phyloP scores from a whole-genome alignment of 2,329 filamentous ascomycete genomes.

The Cyphellophora attinorum region DNA sequence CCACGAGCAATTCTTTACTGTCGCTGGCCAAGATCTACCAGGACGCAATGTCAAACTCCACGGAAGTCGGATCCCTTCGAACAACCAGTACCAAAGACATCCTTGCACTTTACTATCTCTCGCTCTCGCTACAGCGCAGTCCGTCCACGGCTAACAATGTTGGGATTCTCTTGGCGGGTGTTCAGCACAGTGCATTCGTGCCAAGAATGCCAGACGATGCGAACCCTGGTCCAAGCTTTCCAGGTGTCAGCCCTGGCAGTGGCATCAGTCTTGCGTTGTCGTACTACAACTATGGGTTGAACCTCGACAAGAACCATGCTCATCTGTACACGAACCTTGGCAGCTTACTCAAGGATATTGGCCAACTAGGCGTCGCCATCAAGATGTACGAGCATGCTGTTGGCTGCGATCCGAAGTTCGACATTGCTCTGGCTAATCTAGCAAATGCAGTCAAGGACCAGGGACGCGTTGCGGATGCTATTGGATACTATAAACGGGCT shows the following conservation, averaged over 20 bases:
- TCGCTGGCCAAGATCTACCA: constrained; percentile 97
- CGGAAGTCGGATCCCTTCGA: constrained; percentile 47
- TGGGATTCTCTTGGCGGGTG: constrained; percentile 87
- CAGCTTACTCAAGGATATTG: constrained; percentile 90
- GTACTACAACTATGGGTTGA: constrained; percentile 91
- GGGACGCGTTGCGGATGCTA: constrained; percentile 83
- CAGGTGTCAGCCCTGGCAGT: constrained; percentile 75
- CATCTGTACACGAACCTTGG: constrained; percentile 96
- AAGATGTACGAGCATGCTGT: constrained; percentile 97
- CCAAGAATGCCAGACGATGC: constrained; percentile 25
- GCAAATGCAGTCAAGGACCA: constrained; percentile 98
- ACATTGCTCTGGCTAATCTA: constrained; percentile 91
- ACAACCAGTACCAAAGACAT: constrained; percentile 82
- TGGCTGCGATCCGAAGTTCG: constrained; percentile 82
- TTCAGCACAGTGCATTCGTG: constrained; percentile 57
- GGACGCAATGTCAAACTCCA: constrained; percentile 63
- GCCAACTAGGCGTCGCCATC: constrained; percentile 82
- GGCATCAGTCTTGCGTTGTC: constrained; percentile 78
- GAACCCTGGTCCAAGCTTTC: constrained; percentile 26
- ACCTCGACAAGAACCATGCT: constrained; percentile 78
- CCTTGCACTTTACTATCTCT: constrained; percentile 87
- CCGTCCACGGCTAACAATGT: constrained; percentile 98
- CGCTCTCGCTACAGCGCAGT: constrained; percentile 85
- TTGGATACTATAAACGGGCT: constrained; percentile 80
- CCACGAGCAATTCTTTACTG: constrained; percentile 88